A percentile compares a stretch with the other conserved stretches of the same genome.
Conservation (phyloP, 306 rosid species). For the Lagenaria siceraria region DNA sequence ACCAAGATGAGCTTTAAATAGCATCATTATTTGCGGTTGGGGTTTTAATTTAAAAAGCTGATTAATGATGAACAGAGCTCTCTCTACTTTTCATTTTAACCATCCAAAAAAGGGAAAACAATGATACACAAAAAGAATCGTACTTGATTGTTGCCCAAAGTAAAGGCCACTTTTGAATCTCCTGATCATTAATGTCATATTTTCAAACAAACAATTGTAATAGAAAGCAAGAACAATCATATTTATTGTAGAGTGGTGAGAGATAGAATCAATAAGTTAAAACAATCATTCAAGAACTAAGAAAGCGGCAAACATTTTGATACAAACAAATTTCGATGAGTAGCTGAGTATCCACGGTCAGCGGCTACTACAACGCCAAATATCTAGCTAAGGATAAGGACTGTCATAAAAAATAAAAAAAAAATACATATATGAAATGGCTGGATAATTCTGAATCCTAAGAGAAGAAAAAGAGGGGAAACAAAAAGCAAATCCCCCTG, state of each 20-base stretch:
- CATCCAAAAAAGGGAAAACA: background rate
- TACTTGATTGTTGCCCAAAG: background rate
- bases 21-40: background rate
- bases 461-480: conserved; percentile 17
- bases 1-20: too few relatives aligned
- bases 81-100: background rate
- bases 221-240: background rate
- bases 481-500: conserved; percentile 37
- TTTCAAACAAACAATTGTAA: background rate
- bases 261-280: conserved; percentile 1
- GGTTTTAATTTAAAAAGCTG: background rate
- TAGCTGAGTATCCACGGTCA: conserved; percentile 34
- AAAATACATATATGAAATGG: conserved; percentile 8
- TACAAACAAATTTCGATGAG: conserved; percentile 53
- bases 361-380: conserved; percentile 34
- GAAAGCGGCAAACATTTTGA: conserved; percentile 28
- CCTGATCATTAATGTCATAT: background rate
- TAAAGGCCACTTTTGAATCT: background rate
- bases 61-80: background rate
- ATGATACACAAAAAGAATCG: background rate
- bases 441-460: conserved; percentile 23
- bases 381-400: conserved; percentile 26
- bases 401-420: conserved; percentile 5
- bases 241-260: background rate
- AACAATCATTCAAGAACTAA: conserved; percentile 32